These are phyloP conservation scores for Chaetomium tenue DNA, from an alignment of 495 filamentous ascomycete genomes.

Conservation along the genomic window DNA sequence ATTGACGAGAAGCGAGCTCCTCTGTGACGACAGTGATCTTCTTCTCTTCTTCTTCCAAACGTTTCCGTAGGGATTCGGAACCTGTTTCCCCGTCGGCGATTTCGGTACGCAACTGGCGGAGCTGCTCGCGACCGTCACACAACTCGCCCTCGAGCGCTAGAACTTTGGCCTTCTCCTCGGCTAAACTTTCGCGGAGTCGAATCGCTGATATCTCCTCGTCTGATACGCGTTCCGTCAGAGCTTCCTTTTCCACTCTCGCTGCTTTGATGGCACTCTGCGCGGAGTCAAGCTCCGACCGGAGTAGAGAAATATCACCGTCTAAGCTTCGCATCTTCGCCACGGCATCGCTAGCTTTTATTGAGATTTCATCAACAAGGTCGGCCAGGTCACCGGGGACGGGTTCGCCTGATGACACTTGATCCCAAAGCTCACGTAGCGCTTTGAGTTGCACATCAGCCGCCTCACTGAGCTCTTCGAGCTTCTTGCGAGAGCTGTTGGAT, in stretches of 20 bases:
- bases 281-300: conserved; percentile 47
- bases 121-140: conserved; percentile 61
- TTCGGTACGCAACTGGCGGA: conserved; percentile 62
- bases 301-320: conserved; percentile 45
- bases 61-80: conserved; percentile 69
- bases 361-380: conserved; percentile 61
- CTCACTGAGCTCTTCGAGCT: conserved; percentile 50
- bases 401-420: conserved; percentile 58
- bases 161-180: conserved; percentile 58
- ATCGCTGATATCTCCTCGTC: conserved; percentile 42
- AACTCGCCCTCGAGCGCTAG: conserved; percentile 62
- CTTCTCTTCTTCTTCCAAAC: conserved; percentile 66
- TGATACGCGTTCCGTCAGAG: conserved; percentile 51
- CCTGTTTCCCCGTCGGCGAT: conserved; percentile 77
- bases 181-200: conserved; percentile 50
- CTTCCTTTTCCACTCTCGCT: conserved; percentile 42
- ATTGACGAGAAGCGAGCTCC: conserved; percentile 64
- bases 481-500: conserved; percentile 48
- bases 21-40: conserved; percentile 59
- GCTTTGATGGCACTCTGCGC: conserved; percentile 37
- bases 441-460: conserved; percentile 51
- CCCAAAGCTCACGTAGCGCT: conserved; percentile 61
- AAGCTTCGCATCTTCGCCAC: conserved; percentile 44
- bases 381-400: conserved; percentile 56
- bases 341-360: conserved; percentile 59